Conservation (phyloP, 805 yeast species). For the Cephaloascus fragrans region DNA sequence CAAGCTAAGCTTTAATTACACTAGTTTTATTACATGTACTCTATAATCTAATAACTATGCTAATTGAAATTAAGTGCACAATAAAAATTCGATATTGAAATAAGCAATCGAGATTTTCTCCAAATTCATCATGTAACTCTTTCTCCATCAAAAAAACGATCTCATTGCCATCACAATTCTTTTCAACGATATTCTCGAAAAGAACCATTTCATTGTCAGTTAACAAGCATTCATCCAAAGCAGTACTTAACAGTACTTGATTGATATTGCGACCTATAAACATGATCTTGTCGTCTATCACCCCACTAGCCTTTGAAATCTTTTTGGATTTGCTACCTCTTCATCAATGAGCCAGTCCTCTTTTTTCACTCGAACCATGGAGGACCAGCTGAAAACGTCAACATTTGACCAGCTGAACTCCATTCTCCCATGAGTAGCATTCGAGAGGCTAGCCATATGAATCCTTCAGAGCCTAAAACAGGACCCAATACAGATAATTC, state of each 20-base stretch:
- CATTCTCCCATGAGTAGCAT: constrained; percentile 31
- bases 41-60: too few species aligned
- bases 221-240: constrained; percentile 26
- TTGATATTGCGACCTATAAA: constrained; percentile 30
- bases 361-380: constrained; percentile 31
- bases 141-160: constrained; percentile 7
- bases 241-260: constrained; percentile 14
- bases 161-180: constrained; percentile 16
- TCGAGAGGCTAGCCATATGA: constrained; percentile 34
- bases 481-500: constrained; percentile 24
- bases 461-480: constrained; percentile 31
- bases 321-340: constrained; percentile 17
- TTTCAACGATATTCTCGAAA: constrained; percentile 15
- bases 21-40: too few species aligned
- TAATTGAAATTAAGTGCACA: too few species aligned
- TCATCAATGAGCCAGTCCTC: constrained; percentile 21
- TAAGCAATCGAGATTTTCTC: constrained; percentile 1
- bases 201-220: constrained; percentile 23
- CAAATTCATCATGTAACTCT: not conserved
- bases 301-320: constrained; percentile 30
- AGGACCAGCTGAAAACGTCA: constrained; percentile 28
- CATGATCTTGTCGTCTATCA: constrained; percentile 35
- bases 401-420: constrained; percentile 33
- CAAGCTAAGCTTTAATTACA: too few species aligned
- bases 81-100: not conserved